These are phyloP conservation scores for Phytopythium montanum DNA, from an alignment of 352 stramenopile species.

Conservation along the genomic window DNA sequence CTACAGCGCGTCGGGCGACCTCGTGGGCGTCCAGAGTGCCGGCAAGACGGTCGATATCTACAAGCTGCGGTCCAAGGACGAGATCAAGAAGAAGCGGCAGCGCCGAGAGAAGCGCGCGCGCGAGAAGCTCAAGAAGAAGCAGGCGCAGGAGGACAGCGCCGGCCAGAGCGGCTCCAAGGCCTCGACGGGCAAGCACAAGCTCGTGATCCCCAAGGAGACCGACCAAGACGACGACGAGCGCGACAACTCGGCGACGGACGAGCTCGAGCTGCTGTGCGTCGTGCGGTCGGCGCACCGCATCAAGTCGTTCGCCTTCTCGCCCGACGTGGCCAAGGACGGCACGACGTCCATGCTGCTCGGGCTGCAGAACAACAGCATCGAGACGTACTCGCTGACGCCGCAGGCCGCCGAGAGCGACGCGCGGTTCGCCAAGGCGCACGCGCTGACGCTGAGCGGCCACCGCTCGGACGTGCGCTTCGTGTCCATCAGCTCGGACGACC, in stretches of 20 bases:
- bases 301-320: slow-evolving; percentile 86
- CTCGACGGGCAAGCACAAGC: slow-evolving; percentile 16
- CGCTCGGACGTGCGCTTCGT: slow-evolving; percentile 91
- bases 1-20: slow-evolving; percentile 52
- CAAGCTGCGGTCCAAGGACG: slow-evolving; percentile 68
- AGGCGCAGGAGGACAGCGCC: slow-evolving; percentile 19
- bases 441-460: slow-evolving; percentile 82
- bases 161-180: slow-evolving; percentile 13
- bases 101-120: slow-evolving; percentile 83
- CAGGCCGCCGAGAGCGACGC: slow-evolving; percentile 56
- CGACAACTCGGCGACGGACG: slow-evolving; percentile 73
- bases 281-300: slow-evolving; percentile 84
- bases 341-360: slow-evolving; percentile 83
- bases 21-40: slow-evolving; percentile 73
- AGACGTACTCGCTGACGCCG: slow-evolving; percentile 80
- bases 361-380: slow-evolving; percentile 91
- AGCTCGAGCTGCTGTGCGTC: slow-evolving; percentile 83
- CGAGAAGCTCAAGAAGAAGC: slow-evolving; percentile 87
- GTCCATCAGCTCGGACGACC: slow-evolving; percentile 84
- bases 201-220: slow-evolving; percentile 24
- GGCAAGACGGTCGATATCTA: slow-evolving; percentile 93
- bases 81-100: slow-evolving; percentile 92
- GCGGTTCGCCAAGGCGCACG: slow-evolving; percentile 60
- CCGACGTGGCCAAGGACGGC: slow-evolving; percentile 76
- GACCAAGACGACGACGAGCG: slow-evolving; percentile 39